Evolutionary conservation across 1,284 basidiomycete species (phyloP), one percentile per base, ranked within the genome.

Genomic region (Papiliotrema fonsecae): DNA sequence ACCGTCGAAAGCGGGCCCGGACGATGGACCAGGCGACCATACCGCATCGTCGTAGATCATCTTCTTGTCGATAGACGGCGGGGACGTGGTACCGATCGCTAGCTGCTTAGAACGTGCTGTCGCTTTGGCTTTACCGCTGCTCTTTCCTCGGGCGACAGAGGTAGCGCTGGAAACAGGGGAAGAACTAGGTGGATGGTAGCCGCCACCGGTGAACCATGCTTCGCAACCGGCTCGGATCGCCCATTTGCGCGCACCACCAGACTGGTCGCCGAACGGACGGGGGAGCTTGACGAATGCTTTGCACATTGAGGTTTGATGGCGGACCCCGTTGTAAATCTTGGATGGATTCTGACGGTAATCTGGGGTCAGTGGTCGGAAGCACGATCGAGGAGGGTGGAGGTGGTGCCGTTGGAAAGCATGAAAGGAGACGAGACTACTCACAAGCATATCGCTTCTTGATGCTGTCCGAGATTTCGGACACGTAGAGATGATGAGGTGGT

Each of bases 311-410:
- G 72, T 70, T 52, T 70, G 69, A 57, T 74, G 73, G 31, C 73
- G 65, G 24, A 74, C 67, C n/a, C 73, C 73, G 55, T 73, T 73
- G 67, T 74, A 74, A 47, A 74, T 66, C 54, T 73, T 68, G 40
- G 68, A 62, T 2, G 73, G 71, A 58, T 72, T 68, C 40, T 72
- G 67, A 37, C 67, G 66, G 54, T 71, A 74, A 56, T 69, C 70
- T 72, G 52, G 11, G 22, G 36, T 46, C 45, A 46, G 45, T 27
- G 7, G 34, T 22, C 14, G 6, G 16, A 26, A 6, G 10, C 16
- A 36, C 9, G 32, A n/a, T 3, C 4, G 19, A 36, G 14, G 34
- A 2, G 43, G 32, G 31, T 18, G 34, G 22, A 32, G 38, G n/a
- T 35, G 19, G 26, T 30, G 24, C 34, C 13, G 24, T 19, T 13